Evolutionary conservation across 495 filamentous ascomycete genomes (phyloP), one percentile per base, ranked within the genome.

Genomic region (Trypethelium eluteriae): DNA sequence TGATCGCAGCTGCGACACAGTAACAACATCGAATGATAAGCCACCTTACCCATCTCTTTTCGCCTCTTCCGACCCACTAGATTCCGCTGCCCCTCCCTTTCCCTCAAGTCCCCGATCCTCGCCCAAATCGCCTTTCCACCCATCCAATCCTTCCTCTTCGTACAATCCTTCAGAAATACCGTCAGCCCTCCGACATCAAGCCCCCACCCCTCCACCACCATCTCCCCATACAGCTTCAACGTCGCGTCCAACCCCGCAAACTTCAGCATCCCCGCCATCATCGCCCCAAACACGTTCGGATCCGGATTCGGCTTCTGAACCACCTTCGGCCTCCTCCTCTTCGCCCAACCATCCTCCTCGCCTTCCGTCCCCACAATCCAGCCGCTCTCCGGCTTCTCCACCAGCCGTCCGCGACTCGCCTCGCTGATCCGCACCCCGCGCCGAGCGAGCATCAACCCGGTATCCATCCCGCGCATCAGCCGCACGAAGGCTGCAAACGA

Each of bases 311-410:
- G 70, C 38, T 74, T 73, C 61, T 76, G 75, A 56, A 71, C 69
- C 62, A 76, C 63, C 41, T 74, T 76, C 49, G 25, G 38, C 64
- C 72, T 78, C 57, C 69, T 74, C 73, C 74, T 81, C 67, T 85
- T 85, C 82, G 94, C 90, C 49, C 84, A 75, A 3, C 92, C 92
- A 80, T 96, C 96, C 2, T 92, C 92, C 2, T 92, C 92, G 63
- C 88, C 79, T 16, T 53, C 41, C 0, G 89, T 91, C 3, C 85
- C 83, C 11, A 81, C 69, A 46, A 74, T 83, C 65, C 79, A 77
- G 68, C 95, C 96, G 11, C 88, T 86, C 79, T 84, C 86, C 2
- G 85, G 90, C 78, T 94, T 65, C 9, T 84, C 63, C 61, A 97
- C 95, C 74, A 98, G 74, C 76, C 94, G 88, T 0, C 93, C 93